A percentile compares a stretch with the other conserved stretches of the same genome.
Evolutionary conservation across 2,329 filamentous ascomycete genomes (phyloP).

Genomic region (Trichoderma sp.): DNA sequence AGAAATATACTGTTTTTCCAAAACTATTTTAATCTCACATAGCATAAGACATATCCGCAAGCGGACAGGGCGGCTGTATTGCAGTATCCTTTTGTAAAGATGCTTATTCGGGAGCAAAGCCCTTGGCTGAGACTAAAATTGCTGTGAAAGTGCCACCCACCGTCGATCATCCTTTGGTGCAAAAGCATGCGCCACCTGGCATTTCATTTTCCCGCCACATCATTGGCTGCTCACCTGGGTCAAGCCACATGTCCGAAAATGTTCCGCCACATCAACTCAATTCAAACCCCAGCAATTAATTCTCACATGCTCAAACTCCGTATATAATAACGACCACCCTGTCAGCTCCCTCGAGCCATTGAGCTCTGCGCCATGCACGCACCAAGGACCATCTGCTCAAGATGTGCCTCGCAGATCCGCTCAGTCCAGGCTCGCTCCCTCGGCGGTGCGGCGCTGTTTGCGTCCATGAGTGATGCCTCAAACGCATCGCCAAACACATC

Average conservation of each 20-base stretch:
- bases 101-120: too few species aligned
- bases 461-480: conserved; percentile 27
- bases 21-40: too few species aligned
- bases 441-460: conserved; percentile 29
- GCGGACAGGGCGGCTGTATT: too few species aligned
- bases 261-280: neutral
- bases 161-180: neutral
- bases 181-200: neutral
- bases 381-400: conserved; percentile 38
- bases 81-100: too few species aligned
- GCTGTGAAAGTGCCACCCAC: too few species aligned
- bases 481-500: neutral
- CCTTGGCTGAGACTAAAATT: too few species aligned
- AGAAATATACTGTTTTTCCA: too few species aligned
- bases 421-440: conserved; percentile 25
- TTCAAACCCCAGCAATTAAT: neutral
- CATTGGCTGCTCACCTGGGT: conserved; percentile 22
- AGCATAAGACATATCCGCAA: too few species aligned
- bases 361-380: conserved; percentile 35
- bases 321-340: neutral
- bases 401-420: conserved; percentile 36
- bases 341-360: neutral
- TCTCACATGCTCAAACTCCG: neutral
- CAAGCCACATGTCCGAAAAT: conserved; percentile 17
- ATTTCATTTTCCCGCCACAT: neutral